Evolutionary conservation across 2,329 filamentous ascomycete genomes (phyloP).

Genomic region (Xenoacremonium recifei): DNA sequence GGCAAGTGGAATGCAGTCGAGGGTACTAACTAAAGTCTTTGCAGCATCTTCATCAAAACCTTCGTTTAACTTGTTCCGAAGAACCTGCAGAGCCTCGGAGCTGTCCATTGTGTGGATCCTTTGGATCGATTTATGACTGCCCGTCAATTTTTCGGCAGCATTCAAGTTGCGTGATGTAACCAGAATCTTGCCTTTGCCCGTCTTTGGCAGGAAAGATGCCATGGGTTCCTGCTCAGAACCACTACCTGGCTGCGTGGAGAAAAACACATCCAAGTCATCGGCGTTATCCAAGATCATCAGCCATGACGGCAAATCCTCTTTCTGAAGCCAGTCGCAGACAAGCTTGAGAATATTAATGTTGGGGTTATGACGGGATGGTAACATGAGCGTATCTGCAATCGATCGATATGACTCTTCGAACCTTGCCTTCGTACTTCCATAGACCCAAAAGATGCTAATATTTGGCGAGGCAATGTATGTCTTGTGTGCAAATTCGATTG

Average conservation of each 20-base stretch:
- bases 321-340: slow-evolving; percentile 1
- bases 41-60: slow-evolving; percentile 1
- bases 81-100: slow-evolving; percentile 1
- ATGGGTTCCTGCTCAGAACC: slow-evolving; percentile 3
- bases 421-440: neutral
- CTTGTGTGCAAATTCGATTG: slow-evolving; percentile 1
- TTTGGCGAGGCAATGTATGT: neutral
- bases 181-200: slow-evolving; percentile 11
- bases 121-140: slow-evolving; percentile 7
- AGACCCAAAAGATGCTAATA: neutral
- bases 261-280: neutral
- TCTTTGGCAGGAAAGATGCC: slow-evolving; percentile 15
- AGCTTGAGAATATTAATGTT: neutral
- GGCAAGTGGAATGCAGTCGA: slow-evolving; percentile 27
- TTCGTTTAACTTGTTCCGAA: slow-evolving; percentile 5
- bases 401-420: slow-evolving; percentile 1
- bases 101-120: neutral
- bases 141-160: slow-evolving; percentile 13
- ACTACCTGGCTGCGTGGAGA: neutral
- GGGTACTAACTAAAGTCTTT: neutral
- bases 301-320: neutral
- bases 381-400: neutral
- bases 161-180: slow-evolving; percentile 15
- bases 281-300: neutral
- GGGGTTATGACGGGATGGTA: neutral